A percentile compares a stretch with the other conserved stretches of the same genome.
Conservation (phyloP, 2,329 filamentous ascomycete genomes). For the Fusarium citri region DNA sequence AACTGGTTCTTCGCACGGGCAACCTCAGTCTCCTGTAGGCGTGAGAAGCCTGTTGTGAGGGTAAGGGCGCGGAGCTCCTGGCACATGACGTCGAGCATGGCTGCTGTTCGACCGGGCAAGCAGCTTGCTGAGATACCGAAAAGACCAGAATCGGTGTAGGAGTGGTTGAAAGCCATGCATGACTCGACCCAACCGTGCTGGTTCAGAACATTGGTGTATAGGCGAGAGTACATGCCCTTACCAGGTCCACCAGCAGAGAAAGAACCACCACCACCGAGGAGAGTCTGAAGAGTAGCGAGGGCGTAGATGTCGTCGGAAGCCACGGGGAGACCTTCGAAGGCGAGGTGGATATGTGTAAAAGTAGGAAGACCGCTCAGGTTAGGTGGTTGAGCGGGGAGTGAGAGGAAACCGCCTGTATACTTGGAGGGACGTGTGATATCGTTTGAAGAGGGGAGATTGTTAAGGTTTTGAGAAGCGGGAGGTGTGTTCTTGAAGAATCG, state of each 20-base stretch:
- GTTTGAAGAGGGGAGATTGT: constrained; percentile 58
- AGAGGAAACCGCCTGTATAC: constrained; percentile 95
- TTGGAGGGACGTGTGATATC: constrained; percentile 75
- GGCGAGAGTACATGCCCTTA: constrained; percentile 98
- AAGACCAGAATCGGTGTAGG: constrained; percentile 93
- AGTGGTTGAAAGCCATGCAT: constrained; percentile 96
- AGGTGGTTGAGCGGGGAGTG: constrained; percentile 82
- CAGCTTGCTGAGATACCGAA: constrained; percentile 95
- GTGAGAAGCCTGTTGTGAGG: constrained; percentile 77
- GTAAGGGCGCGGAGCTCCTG: constrained; percentile 85
- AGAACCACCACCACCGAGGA: constrained; percentile 94
- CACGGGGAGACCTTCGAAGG: constrained; percentile 94
- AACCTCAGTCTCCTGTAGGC: constrained; percentile 82
- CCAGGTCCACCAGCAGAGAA: constrained; percentile 97
- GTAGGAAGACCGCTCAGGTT: constrained; percentile 78
- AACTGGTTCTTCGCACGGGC: constrained; percentile 97
- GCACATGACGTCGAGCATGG: constrained; percentile 96
- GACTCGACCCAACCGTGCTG: constrained; percentile 98
- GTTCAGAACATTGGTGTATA: constrained; percentile 98
- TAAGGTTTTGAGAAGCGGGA: constrained; percentile 72
- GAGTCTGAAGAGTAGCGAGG: constrained; percentile 91
- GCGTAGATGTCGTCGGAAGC: constrained; percentile 94
- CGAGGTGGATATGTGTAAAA: constrained; percentile 93
- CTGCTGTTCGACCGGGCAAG: constrained; percentile 77
- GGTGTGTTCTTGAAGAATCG: constrained; percentile 86